These are phyloP conservation scores for Saccharomycopsis sp. DNA, from an alignment of 805 yeast species.

Conservation along the genomic window DNA sequence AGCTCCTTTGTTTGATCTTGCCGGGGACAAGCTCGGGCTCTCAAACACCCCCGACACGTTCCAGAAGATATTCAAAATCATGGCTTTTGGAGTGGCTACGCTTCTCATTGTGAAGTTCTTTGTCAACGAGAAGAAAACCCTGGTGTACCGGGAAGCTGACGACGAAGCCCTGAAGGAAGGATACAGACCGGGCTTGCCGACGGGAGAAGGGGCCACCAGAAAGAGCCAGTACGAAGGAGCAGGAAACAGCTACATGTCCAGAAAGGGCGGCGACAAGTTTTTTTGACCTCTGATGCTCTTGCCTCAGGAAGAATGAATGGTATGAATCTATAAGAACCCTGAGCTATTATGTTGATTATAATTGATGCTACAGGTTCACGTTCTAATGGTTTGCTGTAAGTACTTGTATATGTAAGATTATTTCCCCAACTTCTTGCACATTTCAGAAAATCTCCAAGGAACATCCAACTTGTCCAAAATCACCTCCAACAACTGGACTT, in stretches of 20 bases:
- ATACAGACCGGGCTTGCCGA: conserved; percentile 50
- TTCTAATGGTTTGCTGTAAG: not conserved
- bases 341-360: too few relatives aligned
- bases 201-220: conserved; percentile 32
- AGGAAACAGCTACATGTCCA: conserved; percentile 47
- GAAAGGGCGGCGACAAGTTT: conserved; percentile 46
- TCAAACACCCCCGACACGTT: conserved; percentile 13
- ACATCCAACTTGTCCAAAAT: conserved; percentile 50
- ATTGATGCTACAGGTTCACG: too few relatives aligned
- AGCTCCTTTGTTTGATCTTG: conserved; percentile 1
- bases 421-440: conserved; percentile 26
- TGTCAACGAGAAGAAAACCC: conserved; percentile 31
- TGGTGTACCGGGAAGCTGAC: conserved; percentile 23
- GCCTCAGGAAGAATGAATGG: too few relatives aligned
- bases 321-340: too few relatives aligned
- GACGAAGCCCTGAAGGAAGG: conserved; percentile 18
- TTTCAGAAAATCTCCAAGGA: conserved; percentile 49
- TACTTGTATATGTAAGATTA: not conserved
- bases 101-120: conserved; percentile 26
- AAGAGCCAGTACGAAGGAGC: conserved; percentile 63
- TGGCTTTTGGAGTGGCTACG: conserved; percentile 26
- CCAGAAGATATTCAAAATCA: conserved; percentile 19
- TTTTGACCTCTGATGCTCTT: too few relatives aligned
- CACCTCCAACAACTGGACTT: conserved; percentile 50
- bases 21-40: conserved; percentile 13